Percentiles rank a stretch among this genome's conserved stretches.
Conservation (phyloP, 345 rosid genomes). For the Melaleuca quinquenervia region DNA sequence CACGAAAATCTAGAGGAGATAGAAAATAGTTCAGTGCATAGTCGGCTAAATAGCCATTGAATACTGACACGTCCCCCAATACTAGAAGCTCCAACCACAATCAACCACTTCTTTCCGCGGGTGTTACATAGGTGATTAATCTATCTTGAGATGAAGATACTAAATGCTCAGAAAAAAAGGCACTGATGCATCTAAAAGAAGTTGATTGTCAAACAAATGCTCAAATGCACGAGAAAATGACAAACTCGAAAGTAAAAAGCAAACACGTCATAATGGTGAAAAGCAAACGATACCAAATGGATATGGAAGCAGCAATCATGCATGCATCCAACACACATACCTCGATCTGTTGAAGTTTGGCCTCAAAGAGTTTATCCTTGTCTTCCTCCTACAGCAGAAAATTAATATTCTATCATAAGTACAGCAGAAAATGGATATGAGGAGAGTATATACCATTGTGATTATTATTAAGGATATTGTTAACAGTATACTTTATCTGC, state of each 20-base stretch:
- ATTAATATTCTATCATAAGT: neutral
- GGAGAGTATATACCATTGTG: neutral
- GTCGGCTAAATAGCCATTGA: neutral
- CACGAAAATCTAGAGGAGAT: neutral
- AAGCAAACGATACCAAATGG: neutral
- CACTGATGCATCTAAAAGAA: neutral
- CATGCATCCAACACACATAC: conserved; percentile 12
- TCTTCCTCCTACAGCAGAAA: conserved; percentile 61
- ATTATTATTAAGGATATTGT: neutral
- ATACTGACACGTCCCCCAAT: neutral
- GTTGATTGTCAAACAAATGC: neutral
- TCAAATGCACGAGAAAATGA: neutral
- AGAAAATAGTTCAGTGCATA: neutral
- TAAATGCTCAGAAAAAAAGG: neutral
- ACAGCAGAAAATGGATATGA: neutral
- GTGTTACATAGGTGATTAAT: neutral
- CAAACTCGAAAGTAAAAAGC: neutral
- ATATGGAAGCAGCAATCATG: neutral
- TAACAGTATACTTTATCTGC: neutral
- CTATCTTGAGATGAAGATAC: neutral
- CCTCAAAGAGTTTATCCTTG: conserved; percentile 69
- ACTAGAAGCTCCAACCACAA: neutral
- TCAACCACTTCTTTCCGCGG: neutral
- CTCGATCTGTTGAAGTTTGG: conserved; percentile 95
- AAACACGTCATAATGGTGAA: neutral